Percentiles rank a stretch among this genome's conserved stretches.
Evolutionary conservation across 1,284 basidiomycete genomes (phyloP).

Genomic region (Ganoderma meredithae): DNA sequence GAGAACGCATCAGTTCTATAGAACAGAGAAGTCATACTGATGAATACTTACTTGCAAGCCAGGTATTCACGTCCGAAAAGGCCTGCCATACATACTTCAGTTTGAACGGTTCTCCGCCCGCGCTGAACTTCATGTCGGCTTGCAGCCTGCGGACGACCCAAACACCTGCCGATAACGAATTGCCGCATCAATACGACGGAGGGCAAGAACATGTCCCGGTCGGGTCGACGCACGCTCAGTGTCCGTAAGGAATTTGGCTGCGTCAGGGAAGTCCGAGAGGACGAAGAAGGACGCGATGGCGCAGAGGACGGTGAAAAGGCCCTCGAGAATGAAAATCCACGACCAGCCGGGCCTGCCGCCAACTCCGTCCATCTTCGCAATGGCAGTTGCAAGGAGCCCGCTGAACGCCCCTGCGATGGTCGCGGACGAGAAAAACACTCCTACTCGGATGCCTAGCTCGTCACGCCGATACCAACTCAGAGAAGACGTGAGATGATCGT

Average conservation of each 20-base stretch:
- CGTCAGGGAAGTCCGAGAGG: constrained; percentile 66
- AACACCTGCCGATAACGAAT: constrained; percentile 41
- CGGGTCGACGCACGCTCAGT: constrained; percentile 49
- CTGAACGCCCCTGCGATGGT: constrained; percentile 77
- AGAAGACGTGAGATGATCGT: background rate
- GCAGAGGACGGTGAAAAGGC: constrained; percentile 67
- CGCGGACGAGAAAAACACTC: constrained; percentile 73
- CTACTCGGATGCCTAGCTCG: constrained; percentile 66
- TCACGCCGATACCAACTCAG: constrained; percentile 58
- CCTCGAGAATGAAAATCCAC: constrained; percentile 84
- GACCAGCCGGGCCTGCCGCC: constrained; percentile 66
- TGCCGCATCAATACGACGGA: background rate
- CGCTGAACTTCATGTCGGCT: constrained; percentile 55
- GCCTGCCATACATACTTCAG: constrained; percentile 55
- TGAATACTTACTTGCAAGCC: constrained; percentile 48
- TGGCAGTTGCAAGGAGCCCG: constrained; percentile 69
- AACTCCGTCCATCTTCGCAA: constrained; percentile 72
- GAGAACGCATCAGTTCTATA: background rate
- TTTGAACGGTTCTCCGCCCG: constrained; percentile 57
- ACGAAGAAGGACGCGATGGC: constrained; percentile 61
- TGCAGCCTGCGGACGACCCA: constrained; percentile 57
- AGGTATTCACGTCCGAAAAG: constrained; percentile 61
- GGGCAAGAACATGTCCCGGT: background rate
- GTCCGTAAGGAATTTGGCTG: constrained; percentile 60
- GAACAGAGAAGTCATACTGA: background rate